Percentiles rank a stretch among this genome's conserved stretches.
These are phyloP conservation scores for Barnettozyma wickerhamii DNA, from an alignment of 805 yeast genomes.

Conservation along the genomic window DNA sequence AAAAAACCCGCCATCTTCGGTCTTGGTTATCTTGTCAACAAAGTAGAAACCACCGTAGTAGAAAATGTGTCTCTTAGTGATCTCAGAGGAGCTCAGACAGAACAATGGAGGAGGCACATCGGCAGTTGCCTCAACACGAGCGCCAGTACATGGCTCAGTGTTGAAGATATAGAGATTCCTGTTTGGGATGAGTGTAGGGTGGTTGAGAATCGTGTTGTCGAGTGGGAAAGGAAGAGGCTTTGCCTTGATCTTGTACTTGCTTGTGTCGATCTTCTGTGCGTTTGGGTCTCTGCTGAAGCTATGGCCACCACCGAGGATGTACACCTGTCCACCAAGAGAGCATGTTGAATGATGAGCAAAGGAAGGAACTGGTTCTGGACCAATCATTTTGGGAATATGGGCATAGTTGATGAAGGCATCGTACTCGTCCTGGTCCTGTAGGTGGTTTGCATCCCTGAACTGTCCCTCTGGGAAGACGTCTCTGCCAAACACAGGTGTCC, in stretches of 20 bases:
- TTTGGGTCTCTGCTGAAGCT: slow-evolving; percentile 18
- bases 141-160: slow-evolving; percentile 35
- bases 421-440: slow-evolving; percentile 1
- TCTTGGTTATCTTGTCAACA: slow-evolving; percentile 20
- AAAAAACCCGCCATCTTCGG: slow-evolving; percentile 31
- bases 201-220: slow-evolving; percentile 34
- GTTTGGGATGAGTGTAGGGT: slow-evolving; percentile 39
- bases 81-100: slow-evolving; percentile 42
- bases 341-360: slow-evolving; percentile 40
- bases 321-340: slow-evolving; percentile 35
- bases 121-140: slow-evolving; percentile 31
- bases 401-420: slow-evolving; percentile 19
- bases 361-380: slow-evolving; percentile 37
- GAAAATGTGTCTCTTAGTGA: slow-evolving; percentile 55
- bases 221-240: slow-evolving; percentile 42
- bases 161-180: slow-evolving; percentile 33
- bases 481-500: slow-evolving; percentile 9
- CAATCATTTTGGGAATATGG: slow-evolving; percentile 32
- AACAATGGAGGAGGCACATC: slow-evolving; percentile 50
- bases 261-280: slow-evolving; percentile 28
- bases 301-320: slow-evolving; percentile 42
- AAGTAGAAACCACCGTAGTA: slow-evolving; percentile 68
- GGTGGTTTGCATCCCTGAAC: slow-evolving; percentile 1
- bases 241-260: slow-evolving; percentile 34
- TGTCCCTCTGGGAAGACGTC: slow-evolving; percentile 1